phyloP scores from a whole-genome alignment of 148 eudicot species.

The Fagopyrum tataricum region DNA sequence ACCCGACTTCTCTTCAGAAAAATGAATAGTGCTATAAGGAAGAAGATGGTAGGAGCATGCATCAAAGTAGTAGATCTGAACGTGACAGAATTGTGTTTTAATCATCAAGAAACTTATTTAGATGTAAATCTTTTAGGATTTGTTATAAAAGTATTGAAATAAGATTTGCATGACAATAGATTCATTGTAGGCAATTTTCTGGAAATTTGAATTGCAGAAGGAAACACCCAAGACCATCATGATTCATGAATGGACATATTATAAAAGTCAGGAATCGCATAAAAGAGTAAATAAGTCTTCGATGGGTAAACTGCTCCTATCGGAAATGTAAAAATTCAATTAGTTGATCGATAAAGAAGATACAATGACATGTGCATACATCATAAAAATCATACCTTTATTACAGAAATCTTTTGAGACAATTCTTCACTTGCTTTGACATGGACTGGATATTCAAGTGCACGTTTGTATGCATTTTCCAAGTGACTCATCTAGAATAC shows the following conservation, averaged over 20 bases:
- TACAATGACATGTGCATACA: background rate
- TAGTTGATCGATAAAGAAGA: background rate
- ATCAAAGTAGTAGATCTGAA: background rate
- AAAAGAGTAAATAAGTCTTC: background rate
- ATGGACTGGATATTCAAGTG: conserved; percentile 44
- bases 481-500: conserved; percentile 46
- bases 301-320: background rate
- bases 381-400: conserved; percentile 42
- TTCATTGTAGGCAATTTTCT: background rate
- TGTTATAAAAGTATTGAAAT: background rate
- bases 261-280: background rate
- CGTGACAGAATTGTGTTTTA: background rate
- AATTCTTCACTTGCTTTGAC: conserved; percentile 56
- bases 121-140: background rate
- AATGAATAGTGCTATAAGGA: background rate
- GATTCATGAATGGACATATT: background rate
- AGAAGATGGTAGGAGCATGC: background rate
- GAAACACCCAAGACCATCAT: background rate
- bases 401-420: conserved; percentile 39
- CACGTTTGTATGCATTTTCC: conserved; percentile 47
- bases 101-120: background rate
- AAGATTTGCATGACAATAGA: background rate
- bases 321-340: background rate
- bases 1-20: background rate
- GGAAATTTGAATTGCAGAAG: background rate